Evolutionary conservation across 306 rosid genomes (phyloP).

Genomic region (Acmispon strigosus): DNA sequence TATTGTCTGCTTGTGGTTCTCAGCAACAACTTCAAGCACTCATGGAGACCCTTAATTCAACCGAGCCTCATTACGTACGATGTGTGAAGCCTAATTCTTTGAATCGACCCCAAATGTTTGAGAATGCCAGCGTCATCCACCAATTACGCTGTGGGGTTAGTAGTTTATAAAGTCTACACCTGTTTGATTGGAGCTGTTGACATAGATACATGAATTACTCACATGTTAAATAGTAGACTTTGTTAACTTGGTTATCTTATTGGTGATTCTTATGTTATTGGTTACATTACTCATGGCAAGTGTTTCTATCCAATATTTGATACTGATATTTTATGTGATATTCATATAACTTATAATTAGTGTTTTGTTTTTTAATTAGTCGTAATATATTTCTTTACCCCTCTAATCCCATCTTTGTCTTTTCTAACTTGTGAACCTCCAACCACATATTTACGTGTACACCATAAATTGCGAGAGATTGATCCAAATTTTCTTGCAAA

Average conservation of each 20-base stretch:
- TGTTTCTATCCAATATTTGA: neutral
- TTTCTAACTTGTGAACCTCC: neutral
- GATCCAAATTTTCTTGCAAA: constrained; percentile 15
- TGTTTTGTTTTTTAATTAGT: neutral
- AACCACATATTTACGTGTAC: neutral
- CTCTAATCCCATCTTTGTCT: neutral
- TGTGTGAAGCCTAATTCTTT: constrained; percentile 95
- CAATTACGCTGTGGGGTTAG: constrained; percentile 98
- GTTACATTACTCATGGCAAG: neutral
- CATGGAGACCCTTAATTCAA: constrained; percentile 80
- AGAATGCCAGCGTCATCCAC: constrained; percentile 81
- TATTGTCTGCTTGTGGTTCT: constrained; percentile 3
- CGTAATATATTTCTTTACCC: neutral
- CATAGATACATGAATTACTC: neutral
- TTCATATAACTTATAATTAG: neutral
- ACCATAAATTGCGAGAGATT: neutral
- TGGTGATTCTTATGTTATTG: neutral
- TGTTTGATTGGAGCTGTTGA: constrained; percentile 17
- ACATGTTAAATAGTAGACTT: constrained; percentile 9
- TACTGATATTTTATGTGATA: neutral
- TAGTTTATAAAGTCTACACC: constrained; percentile 21
- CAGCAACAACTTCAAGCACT: constrained; percentile 99
- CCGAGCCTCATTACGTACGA: constrained; percentile 95
- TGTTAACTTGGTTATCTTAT: neutral
- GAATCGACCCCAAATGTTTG: constrained; percentile 84